phyloP scores from a whole-genome alignment of 2,329 filamentous ascomycete genomes.

The Trichophyton mentagrophytes region DNA sequence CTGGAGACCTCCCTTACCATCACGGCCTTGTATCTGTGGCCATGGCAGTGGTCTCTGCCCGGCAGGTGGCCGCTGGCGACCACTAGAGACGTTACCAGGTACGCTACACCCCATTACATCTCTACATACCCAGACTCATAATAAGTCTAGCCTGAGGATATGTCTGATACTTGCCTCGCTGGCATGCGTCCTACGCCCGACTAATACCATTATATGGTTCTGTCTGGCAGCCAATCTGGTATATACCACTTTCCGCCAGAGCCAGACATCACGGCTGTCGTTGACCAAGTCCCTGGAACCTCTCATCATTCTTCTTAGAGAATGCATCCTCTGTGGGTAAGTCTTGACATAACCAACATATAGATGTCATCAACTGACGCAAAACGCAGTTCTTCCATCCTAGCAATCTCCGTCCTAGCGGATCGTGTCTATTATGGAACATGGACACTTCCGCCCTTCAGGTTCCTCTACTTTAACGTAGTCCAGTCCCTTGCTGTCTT shows the following conservation, averaged over 20 bases:
- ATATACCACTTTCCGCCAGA: constrained; percentile 17
- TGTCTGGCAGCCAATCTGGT: constrained; percentile 48
- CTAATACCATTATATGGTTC: constrained; percentile 77
- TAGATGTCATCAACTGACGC: background rate
- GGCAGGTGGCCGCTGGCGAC: constrained; percentile 6
- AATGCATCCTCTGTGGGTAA: constrained; percentile 49
- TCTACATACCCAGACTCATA: background rate
- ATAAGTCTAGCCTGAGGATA: constrained; percentile 38
- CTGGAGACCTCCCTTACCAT: constrained; percentile 81
- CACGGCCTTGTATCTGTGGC: constrained; percentile 69
- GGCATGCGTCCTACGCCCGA: constrained; percentile 77
- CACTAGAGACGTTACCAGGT: constrained; percentile 6
- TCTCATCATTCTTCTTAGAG: constrained; percentile 42
- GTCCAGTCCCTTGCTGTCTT: constrained; percentile 78
- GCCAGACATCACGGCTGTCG: background rate
- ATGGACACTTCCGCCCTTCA: constrained; percentile 80
- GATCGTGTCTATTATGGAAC: constrained; percentile 70
- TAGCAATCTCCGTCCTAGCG: constrained; percentile 51
- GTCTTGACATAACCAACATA: constrained; percentile 9
- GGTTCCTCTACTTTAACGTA: constrained; percentile 85
- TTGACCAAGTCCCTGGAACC: constrained; percentile 14
- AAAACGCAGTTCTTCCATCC: constrained; percentile 29
- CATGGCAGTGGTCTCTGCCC: constrained; percentile 55
- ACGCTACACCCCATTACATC: background rate
- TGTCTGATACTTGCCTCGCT: constrained; percentile 65